Percentiles rank a stretch among this genome's conserved stretches.
Conservation (phyloP, 176 grass and related monocot species). For the Zoysia pacifica region DNA sequence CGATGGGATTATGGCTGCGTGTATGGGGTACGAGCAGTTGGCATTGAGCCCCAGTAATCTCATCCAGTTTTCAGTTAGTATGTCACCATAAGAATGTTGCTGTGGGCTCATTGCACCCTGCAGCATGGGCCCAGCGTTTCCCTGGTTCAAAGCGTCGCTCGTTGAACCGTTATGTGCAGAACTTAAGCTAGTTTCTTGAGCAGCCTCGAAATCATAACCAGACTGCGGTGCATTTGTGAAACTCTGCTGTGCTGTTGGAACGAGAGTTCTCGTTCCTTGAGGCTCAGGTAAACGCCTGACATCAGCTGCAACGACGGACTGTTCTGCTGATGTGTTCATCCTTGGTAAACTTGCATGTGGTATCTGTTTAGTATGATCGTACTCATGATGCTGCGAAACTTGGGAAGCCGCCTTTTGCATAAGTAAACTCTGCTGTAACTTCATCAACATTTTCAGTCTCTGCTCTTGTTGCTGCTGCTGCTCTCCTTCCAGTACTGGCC, state of each 20-base stretch:
- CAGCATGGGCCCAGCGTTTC: slow-evolving; percentile 41
- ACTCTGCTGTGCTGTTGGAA: slow-evolving; percentile 65
- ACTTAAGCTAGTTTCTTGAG: slow-evolving; percentile 57
- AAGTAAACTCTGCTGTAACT: slow-evolving; percentile 54
- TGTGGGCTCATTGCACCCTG: slow-evolving; percentile 45
- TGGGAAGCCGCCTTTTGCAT: slow-evolving; percentile 51
- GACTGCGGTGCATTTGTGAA: slow-evolving; percentile 56
- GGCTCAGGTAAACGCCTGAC: slow-evolving; percentile 58
- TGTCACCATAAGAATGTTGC: slow-evolving; percentile 56
- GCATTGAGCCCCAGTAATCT: slow-evolving; percentile 54
- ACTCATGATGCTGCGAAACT: slow-evolving; percentile 63
- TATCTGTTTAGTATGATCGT: slow-evolving; percentile 50
- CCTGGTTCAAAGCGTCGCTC: slow-evolving; percentile 44
- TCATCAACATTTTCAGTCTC: slow-evolving; percentile 51
- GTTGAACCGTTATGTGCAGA: slow-evolving; percentile 63
- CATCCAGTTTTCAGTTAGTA: slow-evolving; percentile 54
- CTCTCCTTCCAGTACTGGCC: slow-evolving; percentile 44
- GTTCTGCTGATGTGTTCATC: slow-evolving; percentile 41
- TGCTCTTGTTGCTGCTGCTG: slow-evolving; percentile 74
- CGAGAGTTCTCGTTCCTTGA: slow-evolving; percentile 58
- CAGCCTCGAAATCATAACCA: slow-evolving; percentile 51
- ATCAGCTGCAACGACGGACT: slow-evolving; percentile 41
- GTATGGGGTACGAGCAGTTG: slow-evolving; percentile 37
- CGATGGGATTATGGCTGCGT: slow-evolving; percentile 54
- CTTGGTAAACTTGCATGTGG: slow-evolving; percentile 57